Base-by-base conservation (phyloP, 352 stramenopile species). In the Globisporangium perplexum region DNA sequence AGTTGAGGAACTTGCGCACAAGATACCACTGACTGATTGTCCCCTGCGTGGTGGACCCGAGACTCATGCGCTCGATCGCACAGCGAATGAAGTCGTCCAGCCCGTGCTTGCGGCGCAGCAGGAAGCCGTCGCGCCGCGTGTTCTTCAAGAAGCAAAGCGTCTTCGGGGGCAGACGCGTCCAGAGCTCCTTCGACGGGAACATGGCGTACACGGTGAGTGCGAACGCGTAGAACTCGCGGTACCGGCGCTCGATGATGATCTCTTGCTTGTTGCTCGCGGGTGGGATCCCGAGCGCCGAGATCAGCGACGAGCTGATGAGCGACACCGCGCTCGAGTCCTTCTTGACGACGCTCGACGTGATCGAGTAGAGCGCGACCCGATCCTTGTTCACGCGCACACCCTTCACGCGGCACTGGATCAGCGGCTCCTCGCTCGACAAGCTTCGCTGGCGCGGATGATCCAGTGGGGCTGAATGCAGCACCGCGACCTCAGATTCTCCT, bases 211-310 rank as follows among this genome's bases (percentile, higher is more conserved):
- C 63, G 0, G 69, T 63, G 38, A 77, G 60, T 11, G 81, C 81
- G 23, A 91, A 86, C 15, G 68, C 71, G 57, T 89, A 88, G 49
- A 91, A 91, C 57, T 91, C 81, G 23, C 77, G 77, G 59, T 89
- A 91, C 11, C 81, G 70, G 11, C 81, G 66, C 51, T 91, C 81
- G 42, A 89, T 64, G 38, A 77, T 69, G 50, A 82, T 60, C 49
- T 81, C 67, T 20, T 62, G 38, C 18, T 28, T 66, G 4, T 11
- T 43, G 31, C 41, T 48, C 10, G 33, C 18, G 1, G 57, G 42
- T 3, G 47, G 10, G 2, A 28, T 35, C 15, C 30, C 44, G 7
- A 60, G 43, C 11, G 55, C 43, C 15, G 47, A 55, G 14, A 45
- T 50, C 31, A 62, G 55, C 1, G 52, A 39, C 11, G 28, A 51